Base-by-base conservation (phyloP, 768 basidiomycete genomes). In the Mycena venus region DNA sequence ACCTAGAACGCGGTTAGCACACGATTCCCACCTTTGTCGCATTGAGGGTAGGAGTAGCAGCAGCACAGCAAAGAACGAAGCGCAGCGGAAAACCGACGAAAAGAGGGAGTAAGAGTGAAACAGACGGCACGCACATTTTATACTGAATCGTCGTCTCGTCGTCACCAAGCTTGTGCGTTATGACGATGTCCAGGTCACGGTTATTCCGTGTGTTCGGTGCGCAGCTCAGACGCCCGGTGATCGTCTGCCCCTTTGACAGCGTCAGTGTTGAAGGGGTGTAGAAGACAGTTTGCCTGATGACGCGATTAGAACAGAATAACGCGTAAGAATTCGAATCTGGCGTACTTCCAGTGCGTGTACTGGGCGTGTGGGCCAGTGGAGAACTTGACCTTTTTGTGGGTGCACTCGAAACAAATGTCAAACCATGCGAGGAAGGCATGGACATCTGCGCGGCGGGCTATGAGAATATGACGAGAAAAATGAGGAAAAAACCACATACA, bases 391-490 rank as follows among this genome's bases (percentile, higher is more conserved):
- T 95, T 95, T 85, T 96, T 98, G 88, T 99, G 98, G 68, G 96
- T 96, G 83, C 94, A 96, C 70, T 95, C 94, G 86, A 99, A 99
- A 49, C 92, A 89, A 80, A 98, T 94, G 83, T 99, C 98, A 85
- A 99, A 99, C 98, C 98, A 99, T 38, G 96, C 97, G 61, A 99
- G 92, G 92, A 99, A 98, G 27, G 98, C 98, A 81, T 99, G 98
- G 31, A 96, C 89, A 82, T 97, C 97, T 99, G 78, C 14, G 69
- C 42, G 49, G 44, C 38, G 56, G 74, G 56, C 68, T 31, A 3
- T 40, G 8, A 49, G 75, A n/a, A 75, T 36, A 63, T 7, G 38
- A 60, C 5, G 21, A 34, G n/a, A 14, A 58, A 64, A 38, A 64
- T 59, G 38, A 67, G 66, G 21, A 25, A 44, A 49, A 34, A 25